Conservation (phyloP, 2,329 filamentous ascomycete genomes). For the Myriosclerotinia duriaeana region DNA sequence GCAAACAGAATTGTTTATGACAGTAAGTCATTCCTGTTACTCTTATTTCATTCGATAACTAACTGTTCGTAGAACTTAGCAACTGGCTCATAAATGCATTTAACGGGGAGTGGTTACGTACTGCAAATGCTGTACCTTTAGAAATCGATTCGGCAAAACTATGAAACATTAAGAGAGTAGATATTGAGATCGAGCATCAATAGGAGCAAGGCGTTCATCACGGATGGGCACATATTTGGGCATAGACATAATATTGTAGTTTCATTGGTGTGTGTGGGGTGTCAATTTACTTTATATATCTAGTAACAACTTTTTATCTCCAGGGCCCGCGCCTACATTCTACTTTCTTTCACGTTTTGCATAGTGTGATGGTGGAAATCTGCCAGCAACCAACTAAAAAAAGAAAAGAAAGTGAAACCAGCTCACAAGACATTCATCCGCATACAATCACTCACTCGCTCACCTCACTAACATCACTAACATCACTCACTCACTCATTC, state of each 20-base stretch:
- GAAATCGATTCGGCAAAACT: conserved; percentile 33
- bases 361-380: not conserved
- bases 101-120: conserved; percentile 83
- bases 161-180: not conserved
- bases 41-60: conserved; percentile 34
- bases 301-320: not conserved
- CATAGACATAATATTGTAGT: not conserved
- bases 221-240: not conserved
- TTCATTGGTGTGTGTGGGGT: not conserved
- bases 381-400: too few relatives aligned
- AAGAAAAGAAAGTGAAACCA: not conserved
- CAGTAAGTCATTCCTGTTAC: conserved; percentile 59
- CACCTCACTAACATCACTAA: not conserved
- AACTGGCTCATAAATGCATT: conserved; percentile 98
- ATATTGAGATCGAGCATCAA: conserved; percentile 10
- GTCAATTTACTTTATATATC: not conserved
- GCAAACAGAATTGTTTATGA: conserved; percentile 90
- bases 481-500: not conserved
- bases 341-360: not conserved
- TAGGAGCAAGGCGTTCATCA: conserved; percentile 9
- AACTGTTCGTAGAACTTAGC: conserved; percentile 60
- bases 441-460: too few relatives aligned
- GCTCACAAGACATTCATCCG: not conserved
- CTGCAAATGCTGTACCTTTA: conserved; percentile 39
- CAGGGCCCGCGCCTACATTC: not conserved